Conservation (phyloP, 2,329 filamentous ascomycete genomes). For the Aspergillus phoenicis region DNA sequence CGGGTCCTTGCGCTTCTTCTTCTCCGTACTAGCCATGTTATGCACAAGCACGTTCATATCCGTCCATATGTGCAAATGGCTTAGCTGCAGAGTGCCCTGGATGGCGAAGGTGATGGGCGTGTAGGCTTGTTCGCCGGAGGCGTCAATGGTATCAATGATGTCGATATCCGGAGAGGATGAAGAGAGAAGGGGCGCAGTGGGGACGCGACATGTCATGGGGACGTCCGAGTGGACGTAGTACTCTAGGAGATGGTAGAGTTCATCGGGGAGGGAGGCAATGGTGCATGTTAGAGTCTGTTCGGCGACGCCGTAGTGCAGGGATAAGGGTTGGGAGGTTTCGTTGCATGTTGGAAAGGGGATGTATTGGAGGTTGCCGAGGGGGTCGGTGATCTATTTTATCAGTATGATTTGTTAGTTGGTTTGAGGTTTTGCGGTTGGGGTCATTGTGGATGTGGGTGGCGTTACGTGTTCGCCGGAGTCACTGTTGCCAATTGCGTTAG, state of each 20-base stretch:
- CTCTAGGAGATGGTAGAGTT: conserved; percentile 61
- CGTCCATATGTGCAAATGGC: conserved; percentile 87
- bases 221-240: conserved; percentile 98
- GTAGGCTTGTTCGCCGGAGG: conserved; percentile 39
- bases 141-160: conserved; percentile 47
- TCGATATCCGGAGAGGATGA: conserved; percentile 34
- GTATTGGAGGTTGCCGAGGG: conserved; percentile 82
- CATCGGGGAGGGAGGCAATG: conserved; percentile 54
- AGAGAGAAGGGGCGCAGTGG: conserved; percentile 65
- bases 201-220: conserved; percentile 86
- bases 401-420: conserved; percentile 11
- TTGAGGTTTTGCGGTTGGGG: neutral
- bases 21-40: conserved; percentile 35
- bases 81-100: conserved; percentile 82
- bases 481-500: conserved; percentile 18
- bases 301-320: conserved; percentile 78
- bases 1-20: conserved; percentile 39
- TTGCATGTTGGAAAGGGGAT: conserved; percentile 88
- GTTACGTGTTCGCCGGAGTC: conserved; percentile 39
- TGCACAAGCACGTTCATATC: conserved; percentile 88
- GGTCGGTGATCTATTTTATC: conserved; percentile 66
- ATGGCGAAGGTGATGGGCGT: conserved; percentile 87
- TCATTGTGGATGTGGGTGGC: neutral
- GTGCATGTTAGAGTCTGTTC: conserved; percentile 61
- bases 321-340: conserved; percentile 79